Evolutionary conservation across 768 basidiomycete genomes (phyloP).

Genomic region (Heimioporus sp.): DNA sequence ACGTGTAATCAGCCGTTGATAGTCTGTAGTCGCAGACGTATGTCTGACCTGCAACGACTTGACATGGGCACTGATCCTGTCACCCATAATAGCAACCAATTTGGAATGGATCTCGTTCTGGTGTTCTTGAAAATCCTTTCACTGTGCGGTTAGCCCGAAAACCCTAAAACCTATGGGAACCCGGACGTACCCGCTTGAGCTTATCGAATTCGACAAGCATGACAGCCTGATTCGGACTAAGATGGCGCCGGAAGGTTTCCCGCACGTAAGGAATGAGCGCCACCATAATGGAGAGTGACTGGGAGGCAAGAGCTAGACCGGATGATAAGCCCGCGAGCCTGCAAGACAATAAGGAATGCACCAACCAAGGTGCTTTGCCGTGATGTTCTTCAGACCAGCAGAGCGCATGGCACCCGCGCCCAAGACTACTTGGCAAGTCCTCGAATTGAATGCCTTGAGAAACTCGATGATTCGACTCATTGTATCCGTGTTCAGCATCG

Average conservation of each 20-base stretch:
- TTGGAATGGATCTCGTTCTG: slow-evolving; percentile 99
- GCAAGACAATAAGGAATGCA: slow-evolving; percentile 19
- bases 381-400: slow-evolving; percentile 96
- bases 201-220: slow-evolving; percentile 99
- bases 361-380: slow-evolving; percentile 93
- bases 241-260: slow-evolving; percentile 90
- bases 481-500: slow-evolving; percentile 89
- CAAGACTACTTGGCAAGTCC: slow-evolving; percentile 96
- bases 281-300: slow-evolving; percentile 92
- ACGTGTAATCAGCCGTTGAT: slow-evolving; percentile 2
- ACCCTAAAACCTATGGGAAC: slow-evolving; percentile 1
- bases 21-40: slow-evolving; percentile 1
- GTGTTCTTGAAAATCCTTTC: slow-evolving; percentile 96
- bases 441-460: slow-evolving; percentile 95
- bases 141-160: slow-evolving; percentile 1
- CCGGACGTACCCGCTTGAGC: slow-evolving; percentile 79
- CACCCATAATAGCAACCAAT: slow-evolving; percentile 97
- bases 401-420: slow-evolving; percentile 99
- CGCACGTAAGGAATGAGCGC: slow-evolving; percentile 94
- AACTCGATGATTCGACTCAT: slow-evolving; percentile 95
- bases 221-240: slow-evolving; percentile 92
- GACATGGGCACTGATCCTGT: slow-evolving; percentile 84
- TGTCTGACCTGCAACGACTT: slow-evolving; percentile 68
- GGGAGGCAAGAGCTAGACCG: slow-evolving; percentile 83
- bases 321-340: slow-evolving; percentile 11